These are phyloP conservation scores for Zizania latifolia DNA, from an alignment of 176 grass and related monocot genomes.

Conservation along the genomic window DNA sequence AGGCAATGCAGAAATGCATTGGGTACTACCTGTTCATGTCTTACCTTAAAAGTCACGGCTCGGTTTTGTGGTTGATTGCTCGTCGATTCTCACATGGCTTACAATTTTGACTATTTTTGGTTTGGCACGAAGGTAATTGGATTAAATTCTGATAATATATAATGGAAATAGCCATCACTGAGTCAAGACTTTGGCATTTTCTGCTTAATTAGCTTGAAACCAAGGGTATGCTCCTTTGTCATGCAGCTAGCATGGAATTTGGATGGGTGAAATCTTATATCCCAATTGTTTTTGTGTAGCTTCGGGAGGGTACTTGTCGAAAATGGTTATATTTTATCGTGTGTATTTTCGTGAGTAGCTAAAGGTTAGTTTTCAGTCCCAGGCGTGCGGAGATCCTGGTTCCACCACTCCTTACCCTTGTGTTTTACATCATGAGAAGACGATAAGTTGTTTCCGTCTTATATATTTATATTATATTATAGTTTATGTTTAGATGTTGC, in stretches of 20 bases:
- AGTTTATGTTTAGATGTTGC: no score
- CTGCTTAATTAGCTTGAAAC: background rate
- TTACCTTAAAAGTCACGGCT: slow-evolving; percentile 1
- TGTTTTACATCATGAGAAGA: no score
- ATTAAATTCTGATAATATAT: background rate
- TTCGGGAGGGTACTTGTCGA: background rate
- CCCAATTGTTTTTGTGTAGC: background rate
- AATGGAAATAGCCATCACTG: background rate
- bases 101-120: background rate
- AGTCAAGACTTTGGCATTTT: background rate
- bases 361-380: no score
- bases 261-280: background rate
- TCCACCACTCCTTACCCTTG: no score
- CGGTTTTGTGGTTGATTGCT: background rate
- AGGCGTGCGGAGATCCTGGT: no score
- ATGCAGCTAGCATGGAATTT: slow-evolving; percentile 11
- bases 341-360: no score
- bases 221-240: background rate
- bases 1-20: background rate
- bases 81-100: background rate
- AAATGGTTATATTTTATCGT: no score
- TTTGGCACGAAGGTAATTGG: background rate
- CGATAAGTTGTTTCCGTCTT: no score
- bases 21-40: background rate
- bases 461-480: no score